Base-by-base conservation (phyloP, 108 stramenopile species). In the Skeletonema menzelii region DNA sequence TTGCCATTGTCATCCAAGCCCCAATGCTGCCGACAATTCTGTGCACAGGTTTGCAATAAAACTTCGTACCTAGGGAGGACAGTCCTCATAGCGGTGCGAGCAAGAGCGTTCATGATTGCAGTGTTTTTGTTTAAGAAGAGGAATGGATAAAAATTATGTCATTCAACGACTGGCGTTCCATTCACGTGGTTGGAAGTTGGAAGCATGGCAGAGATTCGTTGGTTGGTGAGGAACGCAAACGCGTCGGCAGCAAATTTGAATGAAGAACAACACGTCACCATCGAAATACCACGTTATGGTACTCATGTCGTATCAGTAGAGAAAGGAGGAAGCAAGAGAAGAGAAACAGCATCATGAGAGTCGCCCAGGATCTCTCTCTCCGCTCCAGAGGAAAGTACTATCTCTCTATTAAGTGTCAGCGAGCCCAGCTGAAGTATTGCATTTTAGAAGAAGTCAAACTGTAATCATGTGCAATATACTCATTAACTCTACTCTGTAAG, bases 41-140 rank as follows among this genome's bases (percentile, higher is more conserved):
- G 3, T 14, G 3, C 20, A 12, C 22, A 22, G 3, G 57, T n/a
- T 2, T 27, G 34, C 59, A 35, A 27, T 3, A 35, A 11, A 10
- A 4, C 4, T 42, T 20, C 59, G 64, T 72, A 78, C 77, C 77
- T 78, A 27, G 77, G 77, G 34, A 78, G 77, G 77, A 49, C 77
- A 24, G 49, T 22, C 44, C 56, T 78, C 58, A 71, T 71, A 28
- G 77, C 77, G 58, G 70, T 71, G 65, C 77, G 77, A 59, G 70
- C 49, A 60, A 78, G 65, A 38, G 77, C 77, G 56, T 78, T 78
- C 68, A 73, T 73, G 63, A 44, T 63, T 2, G 19, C 34, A 24
- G 59, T 31, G 20, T n/a, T n/a, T 34, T 77, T 69, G 57, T 59
- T 34, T 28, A 30, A 42, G 31, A 27, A 37, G 26, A 65, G 15